A percentile compares a stretch with the other conserved stretches of the same genome.
phyloP scores from a whole-genome alignment of 495 filamentous ascomycete genomes.

The Collariella sp. region DNA sequence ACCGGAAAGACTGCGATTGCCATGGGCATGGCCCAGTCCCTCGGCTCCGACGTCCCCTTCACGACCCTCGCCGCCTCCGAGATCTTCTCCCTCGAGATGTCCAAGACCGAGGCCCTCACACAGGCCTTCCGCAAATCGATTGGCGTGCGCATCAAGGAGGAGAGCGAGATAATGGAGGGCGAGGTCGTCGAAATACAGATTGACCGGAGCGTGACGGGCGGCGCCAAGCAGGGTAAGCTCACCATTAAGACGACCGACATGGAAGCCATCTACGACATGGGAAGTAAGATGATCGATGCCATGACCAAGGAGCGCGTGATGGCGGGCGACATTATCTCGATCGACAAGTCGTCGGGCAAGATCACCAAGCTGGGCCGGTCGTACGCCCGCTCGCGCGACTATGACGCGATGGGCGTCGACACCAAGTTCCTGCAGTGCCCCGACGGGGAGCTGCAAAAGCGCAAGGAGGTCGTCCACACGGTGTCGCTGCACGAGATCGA shows the following conservation, averaged over 20 bases:
- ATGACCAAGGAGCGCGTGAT: slow-evolving; percentile 99
- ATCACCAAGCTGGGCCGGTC: slow-evolving; percentile 94
- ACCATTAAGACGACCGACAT: slow-evolving; percentile 99
- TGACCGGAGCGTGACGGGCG: slow-evolving; percentile 90
- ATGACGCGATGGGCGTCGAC: slow-evolving; percentile 98
- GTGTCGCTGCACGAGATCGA: slow-evolving; percentile 97
- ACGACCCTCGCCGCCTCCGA: slow-evolving; percentile 91
- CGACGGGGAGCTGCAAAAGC: slow-evolving; percentile 96
- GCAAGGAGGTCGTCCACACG: slow-evolving; percentile 93
- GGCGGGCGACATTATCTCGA: slow-evolving; percentile 95
- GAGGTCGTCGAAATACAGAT: slow-evolving; percentile 99
- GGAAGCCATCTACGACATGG: slow-evolving; percentile 99
- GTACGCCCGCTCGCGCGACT: slow-evolving; percentile 88
- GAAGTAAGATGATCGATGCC: slow-evolving; percentile 97
- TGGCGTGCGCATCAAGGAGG: slow-evolving; percentile 92
- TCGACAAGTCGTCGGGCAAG: slow-evolving; percentile 95
- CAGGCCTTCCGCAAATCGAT: slow-evolving; percentile 98
- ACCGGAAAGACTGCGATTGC: slow-evolving; percentile 98
- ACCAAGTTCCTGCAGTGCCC: slow-evolving; percentile 97
- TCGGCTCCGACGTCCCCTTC: slow-evolving; percentile 90
- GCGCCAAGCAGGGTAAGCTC: slow-evolving; percentile 96
- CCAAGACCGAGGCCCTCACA: slow-evolving; percentile 93
- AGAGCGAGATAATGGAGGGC: slow-evolving; percentile 97
- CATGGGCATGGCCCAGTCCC: slow-evolving; percentile 96
- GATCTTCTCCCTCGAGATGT: slow-evolving; percentile 98